Percentiles rank a stretch among this genome's conserved stretches.
These are phyloP conservation scores for Barnettozyma vustinii DNA, from an alignment of 805 yeast species.

Conservation along the genomic window DNA sequence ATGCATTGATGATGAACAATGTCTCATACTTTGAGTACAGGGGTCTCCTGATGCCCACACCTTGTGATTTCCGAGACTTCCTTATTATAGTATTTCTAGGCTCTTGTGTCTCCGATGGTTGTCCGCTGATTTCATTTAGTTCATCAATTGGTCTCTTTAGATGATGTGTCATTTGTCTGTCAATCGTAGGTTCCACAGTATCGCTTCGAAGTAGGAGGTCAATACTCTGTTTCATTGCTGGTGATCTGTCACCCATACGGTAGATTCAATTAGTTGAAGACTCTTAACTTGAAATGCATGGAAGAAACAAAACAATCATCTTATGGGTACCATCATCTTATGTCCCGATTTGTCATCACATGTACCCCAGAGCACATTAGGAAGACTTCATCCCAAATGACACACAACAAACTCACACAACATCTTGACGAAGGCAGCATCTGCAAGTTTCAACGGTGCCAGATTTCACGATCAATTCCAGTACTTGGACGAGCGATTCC, in stretches of 20 bases:
- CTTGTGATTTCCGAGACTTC: conserved; percentile 23
- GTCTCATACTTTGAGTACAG: conserved; percentile 24
- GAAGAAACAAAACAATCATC: neutral
- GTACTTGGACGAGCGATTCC: too few relatives aligned
- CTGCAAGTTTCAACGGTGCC: too few relatives aligned
- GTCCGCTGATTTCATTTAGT: neutral
- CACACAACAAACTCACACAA: too few relatives aligned
- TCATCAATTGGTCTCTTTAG: neutral
- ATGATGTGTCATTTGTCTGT: neutral
- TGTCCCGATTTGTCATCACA: neutral
- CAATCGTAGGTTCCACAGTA: neutral
- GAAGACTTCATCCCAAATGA: too few relatives aligned
- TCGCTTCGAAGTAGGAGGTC: neutral
- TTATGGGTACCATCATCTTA: neutral
- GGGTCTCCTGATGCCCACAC: conserved; percentile 25
- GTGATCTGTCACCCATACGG: neutral
- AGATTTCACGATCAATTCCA: too few relatives aligned
- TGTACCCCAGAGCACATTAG: neutral
- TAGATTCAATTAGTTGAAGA: neutral
- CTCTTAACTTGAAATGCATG: too few relatives aligned
- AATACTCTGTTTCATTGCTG: neutral
- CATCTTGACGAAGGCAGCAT: too few relatives aligned
- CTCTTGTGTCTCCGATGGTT: conserved; percentile 2
- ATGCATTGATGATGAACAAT: conserved; percentile 21
- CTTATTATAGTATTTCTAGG: conserved; percentile 2